A percentile compares a stretch with the other conserved stretches of the same genome.
Conservation (phyloP, 2,329 filamentous ascomycete genomes). For the Apiospora hydei region DNA sequence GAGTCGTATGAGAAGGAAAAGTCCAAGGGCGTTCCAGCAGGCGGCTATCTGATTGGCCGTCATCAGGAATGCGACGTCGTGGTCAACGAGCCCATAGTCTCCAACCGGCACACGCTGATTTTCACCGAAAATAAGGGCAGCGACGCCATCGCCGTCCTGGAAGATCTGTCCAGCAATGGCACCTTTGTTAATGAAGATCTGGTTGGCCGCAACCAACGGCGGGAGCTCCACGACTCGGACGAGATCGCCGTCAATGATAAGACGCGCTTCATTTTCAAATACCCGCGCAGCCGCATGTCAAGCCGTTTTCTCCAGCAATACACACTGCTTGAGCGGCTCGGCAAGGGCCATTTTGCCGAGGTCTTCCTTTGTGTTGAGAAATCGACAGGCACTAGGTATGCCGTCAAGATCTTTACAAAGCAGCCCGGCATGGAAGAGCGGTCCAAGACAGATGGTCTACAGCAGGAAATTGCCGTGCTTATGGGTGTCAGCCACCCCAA, state of each 20-base stretch:
- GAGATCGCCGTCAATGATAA: conserved; percentile 88
- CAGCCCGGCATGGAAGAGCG: conserved; percentile 81
- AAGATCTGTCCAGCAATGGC: conserved; percentile 94
- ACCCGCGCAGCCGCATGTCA: conserved; percentile 76
- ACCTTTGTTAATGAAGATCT: conserved; percentile 95
- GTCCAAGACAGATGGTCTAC: conserved; percentile 83
- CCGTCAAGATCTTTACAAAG: conserved; percentile 95
- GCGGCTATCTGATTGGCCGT: conserved; percentile 89
- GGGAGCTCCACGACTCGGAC: conserved; percentile 87
- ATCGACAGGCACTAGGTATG: conserved; percentile 79
- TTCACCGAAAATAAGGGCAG: conserved; percentile 67
- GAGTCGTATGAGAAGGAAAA: conserved; percentile 69
- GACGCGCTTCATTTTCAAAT: conserved; percentile 89
- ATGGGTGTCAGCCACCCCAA: conserved; percentile 98
- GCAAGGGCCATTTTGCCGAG: conserved; percentile 94
- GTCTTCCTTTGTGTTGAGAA: conserved; percentile 93
- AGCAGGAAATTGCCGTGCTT: conserved; percentile 94
- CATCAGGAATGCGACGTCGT: conserved; percentile 90
- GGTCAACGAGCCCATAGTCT: conserved; percentile 80
- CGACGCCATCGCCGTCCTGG: conserved; percentile 76
- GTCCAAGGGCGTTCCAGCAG: conserved; percentile 67
- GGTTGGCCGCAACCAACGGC: conserved; percentile 88
- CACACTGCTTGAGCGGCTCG: conserved; percentile 81
- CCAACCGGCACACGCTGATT: conserved; percentile 81
- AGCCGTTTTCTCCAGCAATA: conserved; percentile 89